These are phyloP conservation scores for Gentiana dahurica DNA, from an alignment of 257 asterid species.

Conservation along the genomic window DNA sequence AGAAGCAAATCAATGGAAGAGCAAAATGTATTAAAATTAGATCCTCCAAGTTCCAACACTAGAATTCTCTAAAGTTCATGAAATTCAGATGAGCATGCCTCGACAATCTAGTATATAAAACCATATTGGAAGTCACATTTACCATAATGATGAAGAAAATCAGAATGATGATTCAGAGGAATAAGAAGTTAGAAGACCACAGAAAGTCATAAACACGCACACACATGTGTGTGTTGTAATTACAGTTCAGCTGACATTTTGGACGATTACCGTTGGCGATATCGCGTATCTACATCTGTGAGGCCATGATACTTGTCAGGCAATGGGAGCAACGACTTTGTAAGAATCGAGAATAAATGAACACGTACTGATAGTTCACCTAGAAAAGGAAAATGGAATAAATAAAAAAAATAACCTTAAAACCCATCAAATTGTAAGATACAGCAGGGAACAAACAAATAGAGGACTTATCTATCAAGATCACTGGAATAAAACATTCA, in stretches of 20 bases:
- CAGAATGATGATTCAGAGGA: background rate
- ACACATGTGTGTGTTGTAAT: background rate
- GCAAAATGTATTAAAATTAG: background rate
- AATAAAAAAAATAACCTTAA: background rate
- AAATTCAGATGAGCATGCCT: no score
- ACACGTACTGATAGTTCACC: constrained; percentile 89
- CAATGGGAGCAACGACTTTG: constrained; percentile 89
- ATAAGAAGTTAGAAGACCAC: background rate
- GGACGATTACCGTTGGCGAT: constrained; percentile 74
- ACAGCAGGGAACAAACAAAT: background rate
- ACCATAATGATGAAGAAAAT: background rate
- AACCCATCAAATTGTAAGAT: background rate
- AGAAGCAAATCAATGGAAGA: background rate
- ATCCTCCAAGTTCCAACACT: no score
- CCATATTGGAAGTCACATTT: background rate
- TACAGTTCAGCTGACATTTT: no score
- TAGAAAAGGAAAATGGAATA: constrained; percentile 5
- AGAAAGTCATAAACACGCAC: background rate
- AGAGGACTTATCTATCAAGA: no score
- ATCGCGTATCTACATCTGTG: constrained; percentile 88
- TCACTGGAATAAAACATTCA: no score
- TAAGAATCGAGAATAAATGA: constrained; percentile 71
- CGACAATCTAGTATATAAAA: no score
- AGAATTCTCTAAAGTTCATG: no score
- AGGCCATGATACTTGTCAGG: constrained; percentile 98